Conservation (phyloP, 306 rosid genomes). For the Vigna reflexopilosa region DNA sequence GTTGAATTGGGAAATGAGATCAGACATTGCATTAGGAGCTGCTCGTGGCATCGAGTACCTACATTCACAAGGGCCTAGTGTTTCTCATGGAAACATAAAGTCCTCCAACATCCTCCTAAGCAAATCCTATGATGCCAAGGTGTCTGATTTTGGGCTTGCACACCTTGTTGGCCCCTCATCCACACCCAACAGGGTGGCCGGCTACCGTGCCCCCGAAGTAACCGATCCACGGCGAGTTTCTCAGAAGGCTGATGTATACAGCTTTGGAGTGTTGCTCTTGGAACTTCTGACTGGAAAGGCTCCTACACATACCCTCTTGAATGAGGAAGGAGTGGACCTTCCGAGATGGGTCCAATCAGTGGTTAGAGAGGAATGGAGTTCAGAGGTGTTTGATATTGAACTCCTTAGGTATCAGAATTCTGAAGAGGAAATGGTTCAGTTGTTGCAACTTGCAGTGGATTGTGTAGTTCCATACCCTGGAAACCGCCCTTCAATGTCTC, state of each 20-base stretch:
- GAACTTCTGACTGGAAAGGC: slow-evolving; percentile 79
- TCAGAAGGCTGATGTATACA: slow-evolving; percentile 72
- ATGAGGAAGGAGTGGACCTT: slow-evolving; percentile 78
- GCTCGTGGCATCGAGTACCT: slow-evolving; percentile 66
- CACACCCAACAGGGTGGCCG: slow-evolving; percentile 65
- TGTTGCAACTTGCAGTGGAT: slow-evolving; percentile 70
- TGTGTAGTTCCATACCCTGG: slow-evolving; percentile 70
- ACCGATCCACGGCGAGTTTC: slow-evolving; percentile 71
- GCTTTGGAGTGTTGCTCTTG: slow-evolving; percentile 71
- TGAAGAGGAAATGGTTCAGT: slow-evolving; percentile 75
- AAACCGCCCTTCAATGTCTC: slow-evolving; percentile 66
- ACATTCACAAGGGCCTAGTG: slow-evolving; percentile 64
- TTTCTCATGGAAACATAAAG: slow-evolving; percentile 75
- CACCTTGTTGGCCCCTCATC: slow-evolving; percentile 75
- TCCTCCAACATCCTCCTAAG: slow-evolving; percentile 72
- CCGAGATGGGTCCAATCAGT: slow-evolving; percentile 82
- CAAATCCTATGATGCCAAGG: slow-evolving; percentile 64
- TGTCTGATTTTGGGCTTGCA: slow-evolving; percentile 72
- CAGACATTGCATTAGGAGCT: slow-evolving; percentile 67
- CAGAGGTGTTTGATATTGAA: slow-evolving; percentile 68
- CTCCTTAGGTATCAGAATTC: slow-evolving; percentile 63
- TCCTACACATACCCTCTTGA: slow-evolving; percentile 64
- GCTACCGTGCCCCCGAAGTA: slow-evolving; percentile 78
- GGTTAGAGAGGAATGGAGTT: slow-evolving; percentile 71
- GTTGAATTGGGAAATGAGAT: slow-evolving; percentile 69